phyloP scores from a whole-genome alignment of 176 grass and related monocot genomes.

The Musa troglodytarum region DNA sequence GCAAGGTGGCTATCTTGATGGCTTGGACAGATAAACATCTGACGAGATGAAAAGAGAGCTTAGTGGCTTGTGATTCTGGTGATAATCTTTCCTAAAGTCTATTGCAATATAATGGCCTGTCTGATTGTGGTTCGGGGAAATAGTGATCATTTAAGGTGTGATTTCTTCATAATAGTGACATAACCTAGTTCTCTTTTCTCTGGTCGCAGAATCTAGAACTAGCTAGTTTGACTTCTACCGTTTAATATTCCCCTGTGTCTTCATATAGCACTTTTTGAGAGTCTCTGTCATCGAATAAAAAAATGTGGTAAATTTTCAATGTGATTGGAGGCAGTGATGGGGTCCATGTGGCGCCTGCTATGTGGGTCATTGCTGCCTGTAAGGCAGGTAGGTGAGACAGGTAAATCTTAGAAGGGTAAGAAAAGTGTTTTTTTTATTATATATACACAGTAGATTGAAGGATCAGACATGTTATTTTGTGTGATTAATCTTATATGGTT shows the following conservation, averaged over 20 bases:
- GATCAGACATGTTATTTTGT: not conserved
- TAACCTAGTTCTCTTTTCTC: not conserved
- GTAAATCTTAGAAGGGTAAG: not conserved
- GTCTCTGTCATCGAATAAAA: not conserved
- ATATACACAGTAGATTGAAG: not conserved
- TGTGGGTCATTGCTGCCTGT: too few species aligned
- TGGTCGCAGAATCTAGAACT: not conserved
- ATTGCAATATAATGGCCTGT: not conserved
- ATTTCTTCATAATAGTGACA: too few species aligned
- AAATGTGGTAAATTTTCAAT: not conserved
- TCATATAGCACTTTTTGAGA: not conserved
- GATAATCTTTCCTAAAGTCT: not conserved
- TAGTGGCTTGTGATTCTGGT: not conserved
- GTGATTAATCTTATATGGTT: not conserved
- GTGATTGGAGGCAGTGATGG: not conserved
- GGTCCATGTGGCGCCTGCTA: not conserved
- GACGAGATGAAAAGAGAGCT: not conserved
- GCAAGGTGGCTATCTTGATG: not conserved
- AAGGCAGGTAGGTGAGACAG: too few species aligned
- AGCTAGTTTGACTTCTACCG: not conserved
- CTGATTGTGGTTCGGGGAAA: not conserved
- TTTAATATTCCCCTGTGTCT: not conserved
- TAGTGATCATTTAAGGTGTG: too few species aligned
- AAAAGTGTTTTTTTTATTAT: not conserved
- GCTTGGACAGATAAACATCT: not conserved